Conservation (phyloP, 2,329 filamentous ascomycete genomes). For the Fusarium nanum region DNA sequence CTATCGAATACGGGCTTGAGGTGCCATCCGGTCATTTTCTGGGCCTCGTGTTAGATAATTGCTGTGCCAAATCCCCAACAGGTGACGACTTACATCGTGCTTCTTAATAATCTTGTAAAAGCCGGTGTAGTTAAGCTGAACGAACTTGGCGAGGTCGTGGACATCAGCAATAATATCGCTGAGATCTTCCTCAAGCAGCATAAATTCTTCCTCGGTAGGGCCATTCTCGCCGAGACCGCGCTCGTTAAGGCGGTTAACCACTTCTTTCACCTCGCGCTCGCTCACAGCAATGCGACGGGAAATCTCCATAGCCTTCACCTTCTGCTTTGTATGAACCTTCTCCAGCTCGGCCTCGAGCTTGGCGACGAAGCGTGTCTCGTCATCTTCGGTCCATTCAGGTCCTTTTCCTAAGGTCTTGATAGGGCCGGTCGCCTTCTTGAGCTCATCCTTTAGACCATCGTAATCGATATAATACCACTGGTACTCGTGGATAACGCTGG, state of each 20-base stretch:
- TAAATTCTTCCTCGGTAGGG: constrained; percentile 90
- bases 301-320: constrained; percentile 97
- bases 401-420: constrained; percentile 55
- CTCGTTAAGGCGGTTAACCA: constrained; percentile 79
- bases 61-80: not conserved
- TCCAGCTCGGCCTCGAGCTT: constrained; percentile 92
- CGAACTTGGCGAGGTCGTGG: constrained; percentile 97
- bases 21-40: constrained; percentile 96
- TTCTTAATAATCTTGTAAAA: constrained; percentile 99
- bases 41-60: constrained; percentile 39
- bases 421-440: constrained; percentile 77
- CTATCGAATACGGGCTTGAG: constrained; percentile 96
- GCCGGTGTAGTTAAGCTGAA: constrained; percentile 97
- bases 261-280: constrained; percentile 90
- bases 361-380: constrained; percentile 88
- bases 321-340: constrained; percentile 97
- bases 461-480: constrained; percentile 99
- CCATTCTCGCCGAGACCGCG: constrained; percentile 66
- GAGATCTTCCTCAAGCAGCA: constrained; percentile 91
- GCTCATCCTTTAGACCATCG: constrained; percentile 87
- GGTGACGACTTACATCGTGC: constrained; percentile 77
- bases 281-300: constrained; percentile 87
- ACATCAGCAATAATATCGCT: constrained; percentile 99
- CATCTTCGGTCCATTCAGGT: constrained; percentile 86
- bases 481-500: constrained; percentile 96